Base-by-base conservation (phyloP, 2,329 filamentous ascomycete species). In the Aspergillus quadrilineatus region DNA sequence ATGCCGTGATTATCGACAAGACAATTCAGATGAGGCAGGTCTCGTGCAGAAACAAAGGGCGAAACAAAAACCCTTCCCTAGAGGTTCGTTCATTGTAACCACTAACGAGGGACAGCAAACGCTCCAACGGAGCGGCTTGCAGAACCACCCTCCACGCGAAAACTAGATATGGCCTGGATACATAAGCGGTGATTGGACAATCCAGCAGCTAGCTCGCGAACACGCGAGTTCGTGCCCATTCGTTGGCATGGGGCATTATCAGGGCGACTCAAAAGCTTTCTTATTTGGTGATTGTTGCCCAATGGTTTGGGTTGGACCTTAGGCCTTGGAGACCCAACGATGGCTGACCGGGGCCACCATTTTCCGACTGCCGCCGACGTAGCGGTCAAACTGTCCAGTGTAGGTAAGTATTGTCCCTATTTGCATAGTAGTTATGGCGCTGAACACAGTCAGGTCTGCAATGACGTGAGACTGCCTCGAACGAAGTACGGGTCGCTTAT, bases 1-100 rank as follows among this genome's bases (percentile, higher is more conserved):
- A 56, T 56, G 44, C 49, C 45, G 49, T 56, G 55, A 53, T 56
- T 39, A 45, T 15, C 29, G 30, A n/a, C 26, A 10, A 30, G 37
- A 39, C 34, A 36, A 15, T 37, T 15, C 42, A 9, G 9, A 22
- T 22, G 22, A 22, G 22, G 4, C 8, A 37, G 26, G 36, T n/a
- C n/a, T 36, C 44, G 15, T 43, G 36, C 52, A 49, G 36, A 30
- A 50, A 9, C 17, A 36, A n/a, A 49, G 29, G 8, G 17, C 30
- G 34, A 41, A 26, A n/a, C 34, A 17, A 32, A 43, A 26, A 9
- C n/a, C 26, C 29, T 17, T 9, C 22, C 43, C 6, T 2, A 29
- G 34, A 46, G 1, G 50, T 53, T 44, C 30, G 43, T 14, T 17
- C 30, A 41, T 14, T 32, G 30, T 26, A 46, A 26, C 30, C 28